phyloP scores from a whole-genome alignment of 495 filamentous ascomycete genomes.

The Xylaria telfairii region DNA sequence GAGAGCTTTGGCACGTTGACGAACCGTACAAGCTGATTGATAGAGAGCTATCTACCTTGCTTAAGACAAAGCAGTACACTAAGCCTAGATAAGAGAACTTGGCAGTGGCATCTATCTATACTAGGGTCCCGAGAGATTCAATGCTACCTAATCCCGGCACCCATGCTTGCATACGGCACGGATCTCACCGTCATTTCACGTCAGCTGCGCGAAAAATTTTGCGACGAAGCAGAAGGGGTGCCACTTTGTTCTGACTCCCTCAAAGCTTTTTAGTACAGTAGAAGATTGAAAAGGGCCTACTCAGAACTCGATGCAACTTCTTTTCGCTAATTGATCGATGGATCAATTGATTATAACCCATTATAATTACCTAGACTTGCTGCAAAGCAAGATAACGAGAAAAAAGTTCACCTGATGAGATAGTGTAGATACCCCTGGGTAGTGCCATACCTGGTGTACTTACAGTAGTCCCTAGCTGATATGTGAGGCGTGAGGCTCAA shows the following conservation, averaged over 20 bases:
- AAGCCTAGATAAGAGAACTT: slow-evolving; percentile 7
- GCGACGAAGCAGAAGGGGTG: not conserved
- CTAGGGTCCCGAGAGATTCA: not conserved
- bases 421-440: not conserved
- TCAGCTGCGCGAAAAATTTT: slow-evolving; percentile 20
- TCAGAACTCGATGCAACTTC: too few relatives aligned
- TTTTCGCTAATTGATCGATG: not conserved
- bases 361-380: not conserved
- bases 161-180: not conserved
- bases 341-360: too few relatives aligned
- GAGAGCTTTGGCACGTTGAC: not conserved
- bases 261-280: not conserved
- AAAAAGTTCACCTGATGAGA: not conserved
- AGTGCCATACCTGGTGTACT: not conserved
- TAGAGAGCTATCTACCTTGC: not conserved
- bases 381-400: too few relatives aligned
- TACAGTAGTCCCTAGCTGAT: too few relatives aligned
- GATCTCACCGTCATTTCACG: slow-evolving; percentile 24
- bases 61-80: not conserved
- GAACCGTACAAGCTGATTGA: not conserved
- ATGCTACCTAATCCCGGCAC: not conserved
- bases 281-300: not conserved
- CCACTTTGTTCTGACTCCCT: not conserved
- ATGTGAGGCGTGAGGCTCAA: slow-evolving; percentile 6
- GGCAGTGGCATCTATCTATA: not conserved